Evolutionary conservation across 2,329 filamentous ascomycete species (phyloP).

Genomic region (Penicillium brasilianum): DNA sequence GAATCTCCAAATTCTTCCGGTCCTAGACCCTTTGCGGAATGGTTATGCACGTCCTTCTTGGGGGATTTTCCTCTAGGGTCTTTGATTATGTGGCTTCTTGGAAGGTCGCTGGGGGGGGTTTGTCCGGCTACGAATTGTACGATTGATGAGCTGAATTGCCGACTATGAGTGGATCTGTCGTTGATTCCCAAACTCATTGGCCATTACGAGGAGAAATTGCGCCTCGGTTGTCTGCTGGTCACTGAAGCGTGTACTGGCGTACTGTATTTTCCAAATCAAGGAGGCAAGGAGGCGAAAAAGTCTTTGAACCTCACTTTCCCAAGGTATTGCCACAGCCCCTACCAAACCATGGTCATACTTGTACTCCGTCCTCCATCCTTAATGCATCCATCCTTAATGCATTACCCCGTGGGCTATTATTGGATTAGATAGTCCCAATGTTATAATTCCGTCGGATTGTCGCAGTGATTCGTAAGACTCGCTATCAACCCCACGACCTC

Average conservation of each 20-base stretch:
- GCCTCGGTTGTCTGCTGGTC: background rate
- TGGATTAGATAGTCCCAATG: background rate
- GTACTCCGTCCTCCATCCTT: background rate
- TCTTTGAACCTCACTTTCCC: background rate
- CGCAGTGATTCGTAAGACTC: background rate
- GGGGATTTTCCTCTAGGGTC: background rate
- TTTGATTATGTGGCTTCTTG: no score
- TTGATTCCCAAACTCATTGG: background rate
- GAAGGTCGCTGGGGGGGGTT: no score
- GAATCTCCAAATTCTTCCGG: background rate
- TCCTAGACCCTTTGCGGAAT: slow-evolving; percentile 4
- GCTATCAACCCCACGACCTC: background rate
- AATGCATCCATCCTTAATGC: background rate
- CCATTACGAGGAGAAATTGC: background rate
- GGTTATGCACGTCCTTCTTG: background rate
- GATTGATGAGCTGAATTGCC: background rate
- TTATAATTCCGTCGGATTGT: background rate
- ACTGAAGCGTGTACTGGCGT: background rate
- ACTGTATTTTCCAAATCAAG: background rate
- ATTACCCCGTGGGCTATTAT: background rate
- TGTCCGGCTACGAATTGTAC: background rate
- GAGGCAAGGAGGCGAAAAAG: background rate
- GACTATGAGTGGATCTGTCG: background rate
- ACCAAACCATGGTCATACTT: background rate
- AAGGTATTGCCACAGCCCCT: background rate